Percentiles rank a stretch among this genome's conserved stretches.
These are phyloP conservation scores for Margaritispora aquatica DNA, from an alignment of 495 filamentous ascomycete species.

Conservation along the genomic window DNA sequence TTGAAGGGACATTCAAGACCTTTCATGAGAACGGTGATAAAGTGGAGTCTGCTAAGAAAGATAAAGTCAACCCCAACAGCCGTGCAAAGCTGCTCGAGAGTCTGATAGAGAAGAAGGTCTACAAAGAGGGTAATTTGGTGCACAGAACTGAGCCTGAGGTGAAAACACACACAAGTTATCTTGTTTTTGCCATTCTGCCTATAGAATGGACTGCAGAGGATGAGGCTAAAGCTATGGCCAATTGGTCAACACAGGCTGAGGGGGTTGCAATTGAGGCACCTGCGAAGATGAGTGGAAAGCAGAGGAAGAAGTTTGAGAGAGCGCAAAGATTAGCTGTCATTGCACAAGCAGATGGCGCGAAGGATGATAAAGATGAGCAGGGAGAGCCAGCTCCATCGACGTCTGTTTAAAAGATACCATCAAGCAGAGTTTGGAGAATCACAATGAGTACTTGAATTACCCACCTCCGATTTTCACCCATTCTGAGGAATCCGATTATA, in stretches of 20 bases:
- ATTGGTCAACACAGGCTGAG: constrained; percentile 45
- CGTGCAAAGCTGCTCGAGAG: constrained; percentile 21
- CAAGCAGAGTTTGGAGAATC: too few species aligned
- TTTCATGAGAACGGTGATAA: constrained; percentile 39
- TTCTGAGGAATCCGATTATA: too few species aligned
- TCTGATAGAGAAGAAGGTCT: constrained; percentile 20
- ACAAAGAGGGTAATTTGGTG: constrained; percentile 61
- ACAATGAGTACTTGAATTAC: too few species aligned
- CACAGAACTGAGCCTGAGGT: constrained; percentile 81
- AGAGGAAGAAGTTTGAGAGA: constrained; percentile 45
- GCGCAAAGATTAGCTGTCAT: constrained; percentile 27
- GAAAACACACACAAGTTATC: constrained; percentile 91
- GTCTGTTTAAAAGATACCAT: not conserved
- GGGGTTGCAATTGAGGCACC: constrained; percentile 5
- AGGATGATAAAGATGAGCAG: constrained; percentile 10
- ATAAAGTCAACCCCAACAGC: constrained; percentile 22
- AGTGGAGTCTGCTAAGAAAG: constrained; percentile 11
- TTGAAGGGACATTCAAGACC: constrained; percentile 58
- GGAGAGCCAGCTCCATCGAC: not conserved
- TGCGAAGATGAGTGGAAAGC: constrained; percentile 38
- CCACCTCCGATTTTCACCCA: too few species aligned
- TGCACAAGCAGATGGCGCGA: constrained; percentile 11
- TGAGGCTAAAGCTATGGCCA: constrained; percentile 58
- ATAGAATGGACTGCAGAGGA: constrained; percentile 77
- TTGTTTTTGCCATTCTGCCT: constrained; percentile 89